A percentile compares a stretch with the other conserved stretches of the same genome.
Conservation (phyloP, 2,329 filamentous ascomycete genomes). For the Cladosporium sp. region DNA sequence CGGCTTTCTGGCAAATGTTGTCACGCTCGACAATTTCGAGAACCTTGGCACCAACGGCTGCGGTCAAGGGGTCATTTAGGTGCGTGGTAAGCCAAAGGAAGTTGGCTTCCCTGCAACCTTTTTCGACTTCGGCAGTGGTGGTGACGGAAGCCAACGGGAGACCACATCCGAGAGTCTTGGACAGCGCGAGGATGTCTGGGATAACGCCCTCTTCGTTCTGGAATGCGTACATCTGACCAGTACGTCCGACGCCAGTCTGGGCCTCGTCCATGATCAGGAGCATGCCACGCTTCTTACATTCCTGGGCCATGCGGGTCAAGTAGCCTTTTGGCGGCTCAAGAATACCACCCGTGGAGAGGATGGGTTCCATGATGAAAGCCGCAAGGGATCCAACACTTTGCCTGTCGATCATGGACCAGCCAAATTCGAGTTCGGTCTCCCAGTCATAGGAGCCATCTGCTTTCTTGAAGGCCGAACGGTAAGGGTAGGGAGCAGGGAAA, state of each 20-base stretch:
- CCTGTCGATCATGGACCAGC: conserved; percentile 57
- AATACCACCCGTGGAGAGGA: conserved; percentile 52
- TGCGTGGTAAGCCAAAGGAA: conserved; percentile 24
- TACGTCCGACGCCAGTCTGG: conserved; percentile 33
- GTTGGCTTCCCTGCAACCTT: conserved; percentile 14
- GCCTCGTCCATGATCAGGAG: conserved; percentile 36
- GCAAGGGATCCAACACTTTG: conserved; percentile 58
- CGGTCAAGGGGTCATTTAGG: conserved; percentile 24
- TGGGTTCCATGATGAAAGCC: conserved; percentile 59
- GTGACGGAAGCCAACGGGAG: conserved; percentile 21
- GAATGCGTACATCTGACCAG: conserved; percentile 29
- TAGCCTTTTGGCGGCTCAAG: conserved; percentile 14
- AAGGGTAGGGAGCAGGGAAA: conserved; percentile 57
- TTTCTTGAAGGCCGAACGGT: conserved; percentile 57
- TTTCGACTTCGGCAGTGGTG: conserved; percentile 20
- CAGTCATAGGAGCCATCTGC: conserved; percentile 60
- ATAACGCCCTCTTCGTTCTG: conserved; percentile 26
- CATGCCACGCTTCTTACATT: conserved; percentile 32
- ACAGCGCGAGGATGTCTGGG: conserved; percentile 42
- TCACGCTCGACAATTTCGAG: conserved; percentile 24
- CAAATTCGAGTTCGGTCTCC: conserved; percentile 59
- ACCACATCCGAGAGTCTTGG: conserved; percentile 24
- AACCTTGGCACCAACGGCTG: conserved; percentile 24
- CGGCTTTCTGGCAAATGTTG: conserved; percentile 16
- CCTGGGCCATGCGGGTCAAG: conserved; percentile 6